Base-by-base conservation (phyloP, 2,329 filamentous ascomycete species). In the Geosmithia morbida region DNA sequence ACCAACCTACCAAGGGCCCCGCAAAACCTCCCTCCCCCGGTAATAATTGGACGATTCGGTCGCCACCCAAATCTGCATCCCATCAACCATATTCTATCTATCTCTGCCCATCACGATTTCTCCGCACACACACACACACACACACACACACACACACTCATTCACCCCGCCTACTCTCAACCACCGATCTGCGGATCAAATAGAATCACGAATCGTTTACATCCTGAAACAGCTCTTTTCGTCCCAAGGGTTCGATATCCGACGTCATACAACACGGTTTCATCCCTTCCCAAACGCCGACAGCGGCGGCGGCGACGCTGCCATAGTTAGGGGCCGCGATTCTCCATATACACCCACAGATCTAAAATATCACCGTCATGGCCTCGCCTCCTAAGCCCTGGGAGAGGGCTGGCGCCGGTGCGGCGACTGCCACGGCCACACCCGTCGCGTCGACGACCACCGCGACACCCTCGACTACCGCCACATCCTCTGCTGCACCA, bases 321-420 rank as follows among this genome's bases (percentile, higher is more conserved):
- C 29, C 4, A n/a, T 10, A 26, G 19, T 26, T 26, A 26, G 22
- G 22, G 22, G 22, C 8, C 8, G 22, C 22, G 29, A 37, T 16
- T 29, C 29, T 40, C 14, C 45, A 16, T 39, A 26, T 26, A 26
- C 4, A 39, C 29, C 7, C 20, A 44, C 22, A 26, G 8, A 26
- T 8, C n/a, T n/a, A 26, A 26, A 26, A 5, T 7, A n/a, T 46
- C 45, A 41, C 17, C 39, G 51, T 37, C 52, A 81, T 81, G 74
- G 77, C 77, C 53, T 96, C 90, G 65, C 92, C 92, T 61, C 92
- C 92, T 48, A 98, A 98, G 69, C 92, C 92, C 44, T 98, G 92
- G 92, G 92, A 98, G 69, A 79, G 83, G 64, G 76, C 82, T 54
- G 84, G 83, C 66, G 76, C 78, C 51, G 60, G 59, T 19, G 40